Base-by-base conservation (phyloP, 2,329 filamentous ascomycete genomes). In the Epicoccum sorghinum region DNA sequence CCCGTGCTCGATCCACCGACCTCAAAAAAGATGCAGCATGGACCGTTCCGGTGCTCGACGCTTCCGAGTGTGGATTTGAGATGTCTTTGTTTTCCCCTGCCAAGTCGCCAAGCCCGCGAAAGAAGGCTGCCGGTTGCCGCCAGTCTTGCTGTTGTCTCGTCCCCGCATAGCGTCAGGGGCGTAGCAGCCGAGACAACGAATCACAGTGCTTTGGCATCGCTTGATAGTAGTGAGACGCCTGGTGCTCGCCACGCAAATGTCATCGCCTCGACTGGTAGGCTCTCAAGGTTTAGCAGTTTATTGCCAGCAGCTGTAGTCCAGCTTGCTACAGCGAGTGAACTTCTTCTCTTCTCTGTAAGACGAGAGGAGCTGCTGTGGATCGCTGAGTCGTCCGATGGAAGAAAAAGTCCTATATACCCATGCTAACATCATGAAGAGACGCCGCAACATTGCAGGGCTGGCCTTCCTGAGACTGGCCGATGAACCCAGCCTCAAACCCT, bases 81-180 rank as follows among this genome's bases (percentile, higher is more conserved):
- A 38, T 47, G 36, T 54, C 54, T 59, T 45, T 43, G 40, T 47
- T 58, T 52, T 64, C 66, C 65, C 70, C 69, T 73, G 70, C 69
- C 69, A 73, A 73, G 70, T 27, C 27, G 27, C 27, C 27, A 29
- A 29, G 27, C 6, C 3, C 18, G 25, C 48, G 25, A 53, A 40
- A 47, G 61, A 58, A 58, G 57, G 47, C 36, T 57, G 30, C 44
- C 44, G 48, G 45, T 38, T 48, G 52, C 55, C 61, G 65, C 62
- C 49, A 64, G 58, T 55, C 64, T 61, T 68, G 68, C 69, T 67
- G 64, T 63, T 68, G 60, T 48, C 29, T 45, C 39, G 30, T 49
- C 55, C 61, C 62, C 59, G 60, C 58, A 65, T 52, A 41, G 45
- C 48, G 57, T 57, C 67, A 65, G 59, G 67, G 66, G 65, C 50